Base-by-base conservation (phyloP, 2,329 filamentous ascomycete species). In the Ceratocystis colombiana region DNA sequence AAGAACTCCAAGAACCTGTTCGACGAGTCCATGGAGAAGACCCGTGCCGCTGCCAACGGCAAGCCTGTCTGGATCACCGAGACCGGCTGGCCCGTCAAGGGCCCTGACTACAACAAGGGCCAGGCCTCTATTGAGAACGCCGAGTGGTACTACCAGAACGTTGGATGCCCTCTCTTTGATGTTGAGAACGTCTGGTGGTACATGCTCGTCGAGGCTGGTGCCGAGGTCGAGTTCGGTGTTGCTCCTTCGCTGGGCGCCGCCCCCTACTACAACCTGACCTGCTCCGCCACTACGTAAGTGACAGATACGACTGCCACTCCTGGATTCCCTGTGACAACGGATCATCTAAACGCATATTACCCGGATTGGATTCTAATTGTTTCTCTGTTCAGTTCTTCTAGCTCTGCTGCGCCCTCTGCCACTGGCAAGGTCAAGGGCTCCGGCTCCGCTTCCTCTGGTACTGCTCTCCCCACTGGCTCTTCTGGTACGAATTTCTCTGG, bases 51-150 rank as follows among this genome's bases (percentile, higher is more conserved):
- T 57, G 80, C 83, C 45, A 78, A 80, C 45, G 83, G 82, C 73
- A 93, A 91, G 80, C 79, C 83, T 20, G 82, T 95, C 71, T 94
- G 89, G 89, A 82, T 95, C 69, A 94, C 90, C 33, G 90, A 96
- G 81, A 94, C 90, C 17, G 91, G 91, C 70, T 94, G 89, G 84
- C 90, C 91, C 62, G 84, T 91, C 64, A 84, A 80, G 71, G 91
- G 90, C 66, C 77, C 82, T 70, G 80, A 77, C 1, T 76, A 81
- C 69, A 85, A 85, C 70, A 73, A 82, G 62, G 89, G 84, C 50
- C 80, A 87, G 8, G 79, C 91, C 5, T 85, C 79, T 45, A 69
- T 77, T 41, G 77, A 80, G 64, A 92, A 93, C 73, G 89, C 91
- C 55, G 80, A 89, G 78, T 82, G 76, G n/a, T 96, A 84, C 82